A percentile compares a stretch with the other conserved stretches of the same genome.
These are phyloP conservation scores for Erodium trifolium DNA, from an alignment of 441 rosid genomes.

Conservation along the genomic window DNA sequence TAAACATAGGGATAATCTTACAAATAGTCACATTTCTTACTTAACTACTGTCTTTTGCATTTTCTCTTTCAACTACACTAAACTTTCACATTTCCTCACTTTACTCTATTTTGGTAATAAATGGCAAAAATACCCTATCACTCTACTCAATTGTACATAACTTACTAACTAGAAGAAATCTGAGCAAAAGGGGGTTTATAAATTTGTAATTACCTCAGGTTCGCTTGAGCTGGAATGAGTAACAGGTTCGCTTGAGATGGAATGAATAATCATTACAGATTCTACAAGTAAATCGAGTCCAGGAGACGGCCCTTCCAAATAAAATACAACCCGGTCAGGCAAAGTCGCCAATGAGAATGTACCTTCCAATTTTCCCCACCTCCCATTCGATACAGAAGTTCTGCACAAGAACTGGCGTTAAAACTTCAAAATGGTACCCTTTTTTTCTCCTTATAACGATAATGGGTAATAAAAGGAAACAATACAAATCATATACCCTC, in stretches of 20 bases:
- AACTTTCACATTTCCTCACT: too few relatives aligned
- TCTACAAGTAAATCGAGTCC: slow-evolving; percentile 66
- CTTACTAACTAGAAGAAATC: too few relatives aligned
- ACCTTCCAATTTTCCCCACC: slow-evolving; percentile 70
- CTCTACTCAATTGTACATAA: too few relatives aligned
- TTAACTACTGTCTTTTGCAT: too few relatives aligned
- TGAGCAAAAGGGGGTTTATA: background rate
- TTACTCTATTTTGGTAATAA: background rate
- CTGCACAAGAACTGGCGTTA: slow-evolving; percentile 34
- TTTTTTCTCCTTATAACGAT: too few relatives aligned
- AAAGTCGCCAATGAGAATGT: slow-evolving; percentile 52
- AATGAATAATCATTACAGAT: slow-evolving; percentile 44
- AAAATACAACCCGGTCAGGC: slow-evolving; percentile 59
- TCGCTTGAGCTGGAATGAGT: slow-evolving; percentile 24
- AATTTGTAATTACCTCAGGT: slow-evolving; percentile 29
- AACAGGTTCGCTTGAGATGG: too few relatives aligned
- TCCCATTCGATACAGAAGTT: slow-evolving; percentile 49
- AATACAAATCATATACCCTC: slow-evolving; percentile 49
- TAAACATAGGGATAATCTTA: too few relatives aligned
- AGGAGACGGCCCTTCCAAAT: slow-evolving; percentile 83
- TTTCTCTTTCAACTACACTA: too few relatives aligned
- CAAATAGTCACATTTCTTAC: too few relatives aligned
- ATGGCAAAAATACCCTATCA: too few relatives aligned
- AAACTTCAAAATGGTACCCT: background rate
- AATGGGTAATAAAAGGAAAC: slow-evolving; percentile 5